Evolutionary conservation across 441 rosid species (phyloP), one percentile per base, ranked within the genome.

Genomic region (Gossypium davidsonii): DNA sequence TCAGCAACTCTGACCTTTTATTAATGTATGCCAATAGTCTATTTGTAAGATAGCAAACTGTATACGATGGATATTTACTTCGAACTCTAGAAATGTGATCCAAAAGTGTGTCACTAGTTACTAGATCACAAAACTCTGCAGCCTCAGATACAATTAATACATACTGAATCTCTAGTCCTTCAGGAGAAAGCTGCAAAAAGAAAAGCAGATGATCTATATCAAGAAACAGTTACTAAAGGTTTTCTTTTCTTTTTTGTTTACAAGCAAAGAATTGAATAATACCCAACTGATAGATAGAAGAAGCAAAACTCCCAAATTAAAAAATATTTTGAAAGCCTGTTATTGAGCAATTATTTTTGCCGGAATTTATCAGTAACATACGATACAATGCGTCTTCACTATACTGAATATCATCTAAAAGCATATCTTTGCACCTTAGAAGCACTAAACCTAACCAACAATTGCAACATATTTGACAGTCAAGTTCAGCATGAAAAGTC

Each of bases 41-140:
- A 85, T 90, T 90, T 77, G 93, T 93, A 72, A 93, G 88, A 77
- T 82, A 95, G 85, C 99, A 95, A 77, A 93, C 80, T 17, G 89
- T 89, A 78, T 89, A 87, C 28, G 85, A 88, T 72, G 99, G 94
- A 83, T 90, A 91, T 74, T 23, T 85, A 42, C 80, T 84, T 75
- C 79, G 89, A 76, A 87, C 87, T 78, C 78, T 77, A 57, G 92
- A 81, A 79, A 91, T 87, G 57, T 85, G 90, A 75, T 86, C 83
- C 72, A 87, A 46, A 80, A 95, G 73, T 28, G 79, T 87, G 71
- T 71, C 91, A 73, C 81, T 83, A 11, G 79, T 75, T 72, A 90
- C 83, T 78, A 88, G 92, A 71, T 85, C 90, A 85, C 98, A 91
- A 71, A 95, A 91, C 34, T 95, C 98, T 81, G 92, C 95, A 20